phyloP scores from a whole-genome alignment of 768 basidiomycete species.

The Pleurotus platypus region DNA sequence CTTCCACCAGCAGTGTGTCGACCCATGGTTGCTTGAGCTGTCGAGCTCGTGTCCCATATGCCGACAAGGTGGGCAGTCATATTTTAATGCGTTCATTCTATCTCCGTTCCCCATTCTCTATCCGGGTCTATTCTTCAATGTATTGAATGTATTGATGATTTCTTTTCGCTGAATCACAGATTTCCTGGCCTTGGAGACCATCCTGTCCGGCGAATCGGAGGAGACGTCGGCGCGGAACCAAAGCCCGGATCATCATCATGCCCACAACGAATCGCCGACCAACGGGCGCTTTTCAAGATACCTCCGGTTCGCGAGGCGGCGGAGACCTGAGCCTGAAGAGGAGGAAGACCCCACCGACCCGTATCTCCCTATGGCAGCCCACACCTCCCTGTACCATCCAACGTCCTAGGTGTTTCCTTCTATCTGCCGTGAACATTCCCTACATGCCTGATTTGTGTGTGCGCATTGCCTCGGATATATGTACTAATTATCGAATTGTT shows the following conservation, averaged over 20 bases:
- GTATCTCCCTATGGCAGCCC: constrained; percentile 27
- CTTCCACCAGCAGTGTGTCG: constrained; percentile 89
- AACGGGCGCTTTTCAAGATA: constrained; percentile 53
- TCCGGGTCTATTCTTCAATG: not conserved
- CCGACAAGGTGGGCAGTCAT: constrained; percentile 63
- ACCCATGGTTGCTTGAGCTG: constrained; percentile 89
- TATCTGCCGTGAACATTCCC: too few species aligned
- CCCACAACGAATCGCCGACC: constrained; percentile 14
- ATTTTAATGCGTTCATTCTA: too few species aligned
- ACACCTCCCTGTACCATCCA: constrained; percentile 19
- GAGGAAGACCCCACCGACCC: constrained; percentile 28
- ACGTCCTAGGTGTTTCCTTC: not conserved
- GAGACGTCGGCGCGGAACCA: constrained; percentile 12
- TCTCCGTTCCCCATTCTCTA: not conserved
- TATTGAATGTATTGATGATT: not conserved
- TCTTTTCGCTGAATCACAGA: constrained; percentile 29
- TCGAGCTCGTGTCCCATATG: constrained; percentile 92
- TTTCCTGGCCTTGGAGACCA: constrained; percentile 59
- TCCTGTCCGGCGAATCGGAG: constrained; percentile 34
- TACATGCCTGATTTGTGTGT: not conserved
- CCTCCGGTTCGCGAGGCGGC: constrained; percentile 46
- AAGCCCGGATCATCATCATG: constrained; percentile 10
- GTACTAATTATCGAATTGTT: constrained; percentile 2
- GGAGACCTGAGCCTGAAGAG: constrained; percentile 20
- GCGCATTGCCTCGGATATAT: not conserved